These are phyloP conservation scores for Galerina sulciceps DNA, from an alignment of 768 basidiomycete species.

Conservation along the genomic window DNA sequence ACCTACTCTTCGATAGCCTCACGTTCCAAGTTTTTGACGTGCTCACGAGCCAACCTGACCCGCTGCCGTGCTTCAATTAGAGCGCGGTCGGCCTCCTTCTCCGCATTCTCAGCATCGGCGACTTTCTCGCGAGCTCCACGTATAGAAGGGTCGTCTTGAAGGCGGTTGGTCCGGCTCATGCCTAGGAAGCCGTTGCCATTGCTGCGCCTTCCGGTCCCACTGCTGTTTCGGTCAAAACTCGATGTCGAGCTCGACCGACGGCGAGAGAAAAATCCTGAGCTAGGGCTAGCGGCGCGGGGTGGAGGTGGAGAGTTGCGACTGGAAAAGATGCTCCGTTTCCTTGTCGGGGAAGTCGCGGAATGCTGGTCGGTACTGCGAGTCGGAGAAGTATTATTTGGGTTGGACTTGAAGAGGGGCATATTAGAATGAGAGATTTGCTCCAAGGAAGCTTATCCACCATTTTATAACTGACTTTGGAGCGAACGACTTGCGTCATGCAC, in stretches of 20 bases:
- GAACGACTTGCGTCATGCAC: too few relatives aligned
- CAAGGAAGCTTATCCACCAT: too few relatives aligned
- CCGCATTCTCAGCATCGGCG: constrained; percentile 51
- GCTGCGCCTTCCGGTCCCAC: constrained; percentile 5
- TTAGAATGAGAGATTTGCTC: not conserved
- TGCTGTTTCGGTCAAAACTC: constrained; percentile 4
- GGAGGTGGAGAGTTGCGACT: constrained; percentile 26
- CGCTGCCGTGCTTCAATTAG: constrained; percentile 46
- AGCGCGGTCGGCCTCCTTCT: constrained; percentile 55
- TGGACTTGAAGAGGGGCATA: constrained; percentile 33
- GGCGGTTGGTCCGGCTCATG: constrained; percentile 21
- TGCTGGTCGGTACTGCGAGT: constrained; percentile 10
- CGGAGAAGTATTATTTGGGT: constrained; percentile 12
- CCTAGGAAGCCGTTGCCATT: constrained; percentile 31
- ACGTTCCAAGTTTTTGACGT: constrained; percentile 51
- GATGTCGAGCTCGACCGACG: constrained; percentile 22
- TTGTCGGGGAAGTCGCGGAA: constrained; percentile 18
- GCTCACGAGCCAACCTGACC: constrained; percentile 51
- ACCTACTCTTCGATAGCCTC: constrained; percentile 59
- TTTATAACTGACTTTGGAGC: too few relatives aligned
- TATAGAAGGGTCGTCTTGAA: constrained; percentile 49
- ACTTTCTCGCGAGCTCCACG: constrained; percentile 53
- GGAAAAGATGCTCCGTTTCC: constrained; percentile 31
- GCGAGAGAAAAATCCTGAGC: constrained; percentile 27
- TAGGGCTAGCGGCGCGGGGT: constrained; percentile 9